Conservation (phyloP, 2,329 filamentous ascomycete species). For the Cytospora piceae region DNA sequence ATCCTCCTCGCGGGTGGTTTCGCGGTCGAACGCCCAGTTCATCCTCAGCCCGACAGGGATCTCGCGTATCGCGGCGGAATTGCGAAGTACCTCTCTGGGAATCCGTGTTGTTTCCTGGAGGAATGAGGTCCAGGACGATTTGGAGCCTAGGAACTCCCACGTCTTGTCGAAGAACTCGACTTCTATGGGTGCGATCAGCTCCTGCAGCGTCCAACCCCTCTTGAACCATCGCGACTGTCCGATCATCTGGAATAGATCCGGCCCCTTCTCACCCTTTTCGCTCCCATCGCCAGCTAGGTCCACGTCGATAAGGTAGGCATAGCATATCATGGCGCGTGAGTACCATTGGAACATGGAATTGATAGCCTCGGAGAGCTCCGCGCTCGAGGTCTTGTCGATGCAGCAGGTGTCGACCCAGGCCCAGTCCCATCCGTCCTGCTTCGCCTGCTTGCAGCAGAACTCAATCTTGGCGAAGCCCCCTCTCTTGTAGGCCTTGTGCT, state of each 20-base stretch:
- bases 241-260: not conserved
- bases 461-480: slow-evolving; percentile 20
- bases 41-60: not conserved
- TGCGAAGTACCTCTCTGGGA: not conserved
- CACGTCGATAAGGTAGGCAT: slow-evolving; percentile 17
- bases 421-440: slow-evolving; percentile 11
- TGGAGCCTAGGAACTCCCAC: not conserved
- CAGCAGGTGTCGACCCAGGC: slow-evolving; percentile 29
- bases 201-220: slow-evolving; percentile 31
- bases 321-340: slow-evolving; percentile 19
- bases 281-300: not conserved
- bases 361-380: slow-evolving; percentile 27
- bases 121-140: not conserved
- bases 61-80: not conserved
- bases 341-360: slow-evolving; percentile 30
- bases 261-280: not conserved
- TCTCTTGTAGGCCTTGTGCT: slow-evolving; percentile 17
- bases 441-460: slow-evolving; percentile 5
- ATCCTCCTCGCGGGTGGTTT: slow-evolving; percentile 1
- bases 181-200: slow-evolving; percentile 4
- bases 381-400: slow-evolving; percentile 24
- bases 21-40: not conserved
- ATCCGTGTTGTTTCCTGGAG: not conserved
- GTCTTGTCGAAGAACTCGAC: not conserved
- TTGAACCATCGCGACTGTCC: slow-evolving; percentile 5